phyloP scores from a whole-genome alignment of 108 stramenopile genomes.

The Cyclotella atomus region DNA sequence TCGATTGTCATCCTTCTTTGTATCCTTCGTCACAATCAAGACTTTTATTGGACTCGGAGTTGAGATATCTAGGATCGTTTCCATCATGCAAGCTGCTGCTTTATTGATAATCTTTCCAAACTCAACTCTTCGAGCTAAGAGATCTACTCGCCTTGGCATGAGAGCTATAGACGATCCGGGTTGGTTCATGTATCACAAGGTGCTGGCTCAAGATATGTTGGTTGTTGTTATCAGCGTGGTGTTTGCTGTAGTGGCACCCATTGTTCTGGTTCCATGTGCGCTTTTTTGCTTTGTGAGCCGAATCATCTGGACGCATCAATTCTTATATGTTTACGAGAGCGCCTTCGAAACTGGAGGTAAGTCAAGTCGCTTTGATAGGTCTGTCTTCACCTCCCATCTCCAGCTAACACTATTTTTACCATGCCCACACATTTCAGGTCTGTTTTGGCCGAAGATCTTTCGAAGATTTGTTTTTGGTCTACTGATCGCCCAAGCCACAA shows the following conservation, averaged over 20 bases:
- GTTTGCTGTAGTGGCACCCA: slow-evolving; percentile 91
- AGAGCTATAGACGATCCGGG: slow-evolving; percentile 91
- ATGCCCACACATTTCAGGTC: slow-evolving; percentile 18
- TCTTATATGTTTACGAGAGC: slow-evolving; percentile 90
- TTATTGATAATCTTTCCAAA: slow-evolving; percentile 75
- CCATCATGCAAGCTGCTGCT: slow-evolving; percentile 66
- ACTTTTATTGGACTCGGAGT: slow-evolving; percentile 87
- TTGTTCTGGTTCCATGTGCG: slow-evolving; percentile 84
- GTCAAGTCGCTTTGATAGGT: not conserved
- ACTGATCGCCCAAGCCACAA: slow-evolving; percentile 89
- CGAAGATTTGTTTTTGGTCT: slow-evolving; percentile 90
- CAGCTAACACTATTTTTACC: too few species aligned
- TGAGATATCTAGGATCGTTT: slow-evolving; percentile 78
- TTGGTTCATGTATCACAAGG: slow-evolving; percentile 92
- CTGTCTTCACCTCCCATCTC: too few species aligned
- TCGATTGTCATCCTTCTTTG: slow-evolving; percentile 88
- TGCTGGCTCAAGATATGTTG: slow-evolving; percentile 92
- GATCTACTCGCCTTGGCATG: slow-evolving; percentile 65
- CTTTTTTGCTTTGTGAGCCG: slow-evolving; percentile 81
- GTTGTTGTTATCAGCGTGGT: slow-evolving; percentile 89
- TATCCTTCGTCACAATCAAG: slow-evolving; percentile 89
- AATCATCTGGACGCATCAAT: slow-evolving; percentile 93
- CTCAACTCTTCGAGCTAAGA: slow-evolving; percentile 73
- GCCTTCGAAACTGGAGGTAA: slow-evolving; percentile 91
- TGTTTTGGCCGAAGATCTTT: slow-evolving; percentile 93